Base-by-base conservation (phyloP, 164 flowering plant genomes). In the Paratinospora sagittata region DNA sequence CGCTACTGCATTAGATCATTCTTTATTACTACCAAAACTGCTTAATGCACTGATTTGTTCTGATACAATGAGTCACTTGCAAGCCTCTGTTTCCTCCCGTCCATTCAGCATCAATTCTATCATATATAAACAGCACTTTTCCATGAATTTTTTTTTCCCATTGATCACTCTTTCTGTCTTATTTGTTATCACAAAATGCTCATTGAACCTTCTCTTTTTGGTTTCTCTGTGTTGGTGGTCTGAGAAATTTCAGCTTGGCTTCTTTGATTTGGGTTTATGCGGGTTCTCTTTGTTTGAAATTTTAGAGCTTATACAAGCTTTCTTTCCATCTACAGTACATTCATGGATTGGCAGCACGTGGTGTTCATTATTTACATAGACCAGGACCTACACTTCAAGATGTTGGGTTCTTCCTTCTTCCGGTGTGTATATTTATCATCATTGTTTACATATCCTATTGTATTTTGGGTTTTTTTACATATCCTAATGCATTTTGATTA, bases 281-380 rank as follows among this genome's bases (percentile, higher is more conserved):
- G 16, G 3, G 63, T 55, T 73, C 61, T 62, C 19, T 24, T 12
- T 21, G 63, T 49, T 43, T 45, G 65, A 37, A 30, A 52, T 49
- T 64, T 12, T 74, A 14, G 30, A 7, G 16, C 69, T 67, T 61
- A 21, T 63, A 49, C 64, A 19, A 24, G 3, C 26, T 27, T 62
- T 14, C 65, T 37, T 70, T 68, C 58, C 72, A 14, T 77, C 34
- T 52, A 52, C 88, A 96, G 99, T 96, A 96, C 70, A 81, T 96
- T 67, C 99, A 96, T 81, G 99, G 98, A 72, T 79, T 96, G 74
- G 97, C 99, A 73, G 99, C 99, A 43, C 85, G 91, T 70, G 98
- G 99, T 71, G 97, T 96, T 71, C 99, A 96, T 80, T 96, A 91
- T 81, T 63, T 96, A 7, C 99, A 96, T 81, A 83, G 91, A 52